These are phyloP conservation scores for Aspergillus udagawae DNA, from an alignment of 2,329 filamentous ascomycete species.

Conservation along the genomic window DNA sequence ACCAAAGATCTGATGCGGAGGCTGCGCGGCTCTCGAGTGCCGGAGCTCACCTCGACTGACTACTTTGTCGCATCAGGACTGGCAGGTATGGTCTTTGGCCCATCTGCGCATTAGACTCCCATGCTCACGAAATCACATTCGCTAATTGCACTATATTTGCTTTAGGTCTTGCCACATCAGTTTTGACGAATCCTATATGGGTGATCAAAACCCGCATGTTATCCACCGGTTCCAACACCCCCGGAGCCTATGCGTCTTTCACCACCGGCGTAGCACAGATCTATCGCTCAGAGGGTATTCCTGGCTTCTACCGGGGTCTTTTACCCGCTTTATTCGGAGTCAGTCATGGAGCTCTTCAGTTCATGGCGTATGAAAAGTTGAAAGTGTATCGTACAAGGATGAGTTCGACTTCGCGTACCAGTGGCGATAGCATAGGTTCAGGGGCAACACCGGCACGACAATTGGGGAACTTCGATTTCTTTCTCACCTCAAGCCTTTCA, in stretches of 20 bases:
- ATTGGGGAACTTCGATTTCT: conserved; percentile 69
- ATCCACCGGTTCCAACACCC: conserved; percentile 68
- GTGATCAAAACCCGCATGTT: conserved; percentile 98
- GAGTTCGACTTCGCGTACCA: conserved; percentile 22
- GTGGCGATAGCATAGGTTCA: conserved; percentile 23
- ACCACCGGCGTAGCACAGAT: conserved; percentile 65
- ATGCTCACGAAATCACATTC: background rate
- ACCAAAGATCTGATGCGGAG: conserved; percentile 53
- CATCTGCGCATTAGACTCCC: background rate
- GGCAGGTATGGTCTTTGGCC: conserved; percentile 42
- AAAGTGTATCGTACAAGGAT: conserved; percentile 57
- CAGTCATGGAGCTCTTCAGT: conserved; percentile 89
- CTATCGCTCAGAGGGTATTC: conserved; percentile 64
- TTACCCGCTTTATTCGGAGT: conserved; percentile 80
- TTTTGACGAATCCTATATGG: conserved; percentile 93
- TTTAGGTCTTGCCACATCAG: conserved; percentile 66
- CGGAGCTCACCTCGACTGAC: conserved; percentile 58
- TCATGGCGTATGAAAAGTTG: conserved; percentile 83
- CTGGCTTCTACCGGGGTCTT: conserved; percentile 84
- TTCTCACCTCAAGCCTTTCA: conserved; percentile 73
- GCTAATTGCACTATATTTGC: background rate
- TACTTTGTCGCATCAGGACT: conserved; percentile 74
- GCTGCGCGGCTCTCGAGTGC: conserved; percentile 29
- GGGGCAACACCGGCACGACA: conserved; percentile 22
- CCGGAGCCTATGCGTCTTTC: conserved; percentile 79